Evolutionary conservation across 495 filamentous ascomycete species (phyloP).

Genomic region (Durotheca rogersii): DNA sequence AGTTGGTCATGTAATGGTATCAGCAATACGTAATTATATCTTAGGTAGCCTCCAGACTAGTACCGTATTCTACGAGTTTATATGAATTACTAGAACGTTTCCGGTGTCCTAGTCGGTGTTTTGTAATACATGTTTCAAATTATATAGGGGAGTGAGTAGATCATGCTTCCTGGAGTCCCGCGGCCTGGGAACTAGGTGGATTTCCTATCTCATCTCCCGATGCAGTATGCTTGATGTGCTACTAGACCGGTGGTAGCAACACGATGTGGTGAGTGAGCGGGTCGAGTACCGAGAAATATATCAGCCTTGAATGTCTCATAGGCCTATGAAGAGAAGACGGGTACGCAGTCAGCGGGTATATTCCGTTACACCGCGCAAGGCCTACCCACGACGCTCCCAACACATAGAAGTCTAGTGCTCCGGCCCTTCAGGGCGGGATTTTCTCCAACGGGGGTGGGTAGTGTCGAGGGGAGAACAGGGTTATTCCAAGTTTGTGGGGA

Average conservation of each 20-base stretch:
- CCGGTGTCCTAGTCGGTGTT: too few species aligned
- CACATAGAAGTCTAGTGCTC: slow-evolving; percentile 25
- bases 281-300: slow-evolving; percentile 5
- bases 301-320: slow-evolving; percentile 21
- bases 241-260: neutral
- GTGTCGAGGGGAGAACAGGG: too few species aligned
- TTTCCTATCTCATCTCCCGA: neutral
- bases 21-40: too few species aligned
- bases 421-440: slow-evolving; percentile 9
- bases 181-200: neutral
- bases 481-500: too few species aligned
- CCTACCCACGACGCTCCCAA: slow-evolving; percentile 3
- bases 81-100: too few species aligned
- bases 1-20: too few species aligned
- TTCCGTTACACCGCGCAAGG: slow-evolving; percentile 20
- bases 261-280: slow-evolving; percentile 18
- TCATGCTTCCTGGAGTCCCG: neutral
- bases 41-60: too few species aligned
- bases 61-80: too few species aligned
- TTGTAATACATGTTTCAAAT: neutral
- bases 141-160: neutral
- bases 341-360: slow-evolving; percentile 15
- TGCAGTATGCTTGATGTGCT: slow-evolving; percentile 2
- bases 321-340: slow-evolving; percentile 21
- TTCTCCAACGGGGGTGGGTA: slow-evolving; percentile 1